phyloP scores from a whole-genome alignment of 1,284 basidiomycete genomes.

The Leccinum angustisporum region DNA sequence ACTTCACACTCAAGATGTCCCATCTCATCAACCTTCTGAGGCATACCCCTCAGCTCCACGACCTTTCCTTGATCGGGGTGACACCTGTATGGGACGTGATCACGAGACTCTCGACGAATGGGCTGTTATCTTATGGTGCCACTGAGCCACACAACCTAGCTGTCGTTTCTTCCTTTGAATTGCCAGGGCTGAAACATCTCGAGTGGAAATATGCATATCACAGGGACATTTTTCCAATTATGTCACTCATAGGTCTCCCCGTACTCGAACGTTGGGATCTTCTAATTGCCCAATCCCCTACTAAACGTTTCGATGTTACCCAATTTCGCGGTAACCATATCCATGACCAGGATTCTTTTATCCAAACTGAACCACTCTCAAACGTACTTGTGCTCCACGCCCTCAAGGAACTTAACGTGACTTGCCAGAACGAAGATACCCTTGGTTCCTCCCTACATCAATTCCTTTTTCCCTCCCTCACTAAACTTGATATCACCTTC shows the following conservation, averaged over 20 bases:
- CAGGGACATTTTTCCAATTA: constrained; percentile 32
- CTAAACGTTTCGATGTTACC: constrained; percentile 29
- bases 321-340: constrained; percentile 35
- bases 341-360: constrained; percentile 26
- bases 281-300: constrained; percentile 29
- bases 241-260: constrained; percentile 33
- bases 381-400: constrained; percentile 30
- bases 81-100: constrained; percentile 41
- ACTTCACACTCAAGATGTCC: constrained; percentile 37
- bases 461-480: constrained; percentile 43
- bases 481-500: constrained; percentile 43
- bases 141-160: constrained; percentile 5
- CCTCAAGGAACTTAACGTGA: constrained; percentile 43
- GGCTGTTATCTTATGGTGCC: constrained; percentile 6
- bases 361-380: constrained; percentile 29
- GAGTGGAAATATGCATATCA: constrained; percentile 34
- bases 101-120: constrained; percentile 18
- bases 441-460: constrained; percentile 40
- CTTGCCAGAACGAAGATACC: constrained; percentile 41
- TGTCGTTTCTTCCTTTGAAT: constrained; percentile 25
- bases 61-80: constrained; percentile 42
- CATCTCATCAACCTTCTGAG: constrained; percentile 38
- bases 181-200: constrained; percentile 25
- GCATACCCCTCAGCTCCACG: constrained; percentile 40
- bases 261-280: constrained; percentile 34